Percentiles rank a stretch among this genome's conserved stretches.
phyloP scores from a whole-genome alignment of 495 filamentous ascomycete genomes.

The Aspergillus sclerotioniger region DNA sequence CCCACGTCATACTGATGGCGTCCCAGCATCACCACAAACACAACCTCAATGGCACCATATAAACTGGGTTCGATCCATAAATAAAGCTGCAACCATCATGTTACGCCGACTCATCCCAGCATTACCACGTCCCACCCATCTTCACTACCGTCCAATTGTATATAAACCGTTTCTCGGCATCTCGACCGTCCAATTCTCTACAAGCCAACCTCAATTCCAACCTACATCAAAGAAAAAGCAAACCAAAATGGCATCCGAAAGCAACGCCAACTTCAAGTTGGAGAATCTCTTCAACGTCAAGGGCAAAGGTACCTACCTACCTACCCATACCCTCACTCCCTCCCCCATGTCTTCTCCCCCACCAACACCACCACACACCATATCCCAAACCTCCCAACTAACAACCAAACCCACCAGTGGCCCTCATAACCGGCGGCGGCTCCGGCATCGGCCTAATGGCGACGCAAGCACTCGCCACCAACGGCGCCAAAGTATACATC shows the following conservation, averaged over 20 bases:
- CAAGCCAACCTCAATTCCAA: conserved; percentile 1
- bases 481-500: conserved; percentile 61
- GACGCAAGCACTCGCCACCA: conserved; percentile 58
- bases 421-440: conserved; percentile 55
- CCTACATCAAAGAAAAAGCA: background rate
- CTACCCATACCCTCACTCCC: background rate
- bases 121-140: too few species aligned
- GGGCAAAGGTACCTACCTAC: conserved; percentile 35
- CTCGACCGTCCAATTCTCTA: background rate
- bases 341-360: background rate
- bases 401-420: conserved; percentile 32
- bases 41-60: too few species aligned
- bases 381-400: background rate
- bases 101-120: too few species aligned
- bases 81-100: too few species aligned
- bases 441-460: conserved; percentile 54
- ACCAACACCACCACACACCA: background rate
- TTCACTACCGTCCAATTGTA: too few species aligned
- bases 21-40: too few species aligned
- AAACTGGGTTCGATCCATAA: background rate
- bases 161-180: too few species aligned
- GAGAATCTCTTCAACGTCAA: conserved; percentile 56
- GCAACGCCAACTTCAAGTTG: conserved; percentile 51
- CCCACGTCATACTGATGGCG: too few species aligned
- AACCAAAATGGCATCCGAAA: conserved; percentile 25